Evolutionary conservation across 169 alveolate species (phyloP), one percentile per base, ranked within the genome.

Genomic region (Cryptosporidium ubiquitum): DNA sequence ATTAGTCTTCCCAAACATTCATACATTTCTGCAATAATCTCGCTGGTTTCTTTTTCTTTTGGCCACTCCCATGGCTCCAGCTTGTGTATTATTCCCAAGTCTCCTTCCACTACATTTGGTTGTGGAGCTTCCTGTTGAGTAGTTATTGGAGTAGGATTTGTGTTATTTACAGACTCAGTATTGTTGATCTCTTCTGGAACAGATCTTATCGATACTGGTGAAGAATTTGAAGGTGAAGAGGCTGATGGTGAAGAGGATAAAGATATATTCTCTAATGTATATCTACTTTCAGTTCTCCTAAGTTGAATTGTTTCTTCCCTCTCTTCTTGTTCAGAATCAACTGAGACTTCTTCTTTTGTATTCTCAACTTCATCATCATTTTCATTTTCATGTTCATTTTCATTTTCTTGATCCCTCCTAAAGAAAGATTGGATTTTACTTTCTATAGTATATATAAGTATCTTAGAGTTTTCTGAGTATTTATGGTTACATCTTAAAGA

Each of bases 1-100:
- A 94, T 92, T n/a, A 96, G 91, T 75, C 98, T 94, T 29, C 98
- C 98, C 84, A 96, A 92, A 26, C 97, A 92, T 79, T 96, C 98
- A 84, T 95, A 95, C 97, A 96, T 95, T 58, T 79, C 89, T 0
- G 14, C 58, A 58, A 79, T 79, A 18, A 79, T 79, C 40, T 79
- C 89, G n/a, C 58, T 64, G 16, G 40, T 61, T 7, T 37, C 75
- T 35, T 79, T 79, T 10, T 79, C 89, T 39, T 60, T 79, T 40
- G 89, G 89, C 89, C 89, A 79, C 37, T 79, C 89, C 89, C 89
- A 79, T 3, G 89, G 89, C 14, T 79, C 89, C 16, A 79, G 42
- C 58, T 79, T 79, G 26, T 61, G 89, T 33, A 79, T 64, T 35
- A 79, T 64, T 6, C 84, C 84, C 42, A 47, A 20, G 14, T 58